A percentile compares a stretch with the other conserved stretches of the same genome.
Evolutionary conservation across 257 asterid genomes (phyloP).

Genomic region (Linaria vulgaris): DNA sequence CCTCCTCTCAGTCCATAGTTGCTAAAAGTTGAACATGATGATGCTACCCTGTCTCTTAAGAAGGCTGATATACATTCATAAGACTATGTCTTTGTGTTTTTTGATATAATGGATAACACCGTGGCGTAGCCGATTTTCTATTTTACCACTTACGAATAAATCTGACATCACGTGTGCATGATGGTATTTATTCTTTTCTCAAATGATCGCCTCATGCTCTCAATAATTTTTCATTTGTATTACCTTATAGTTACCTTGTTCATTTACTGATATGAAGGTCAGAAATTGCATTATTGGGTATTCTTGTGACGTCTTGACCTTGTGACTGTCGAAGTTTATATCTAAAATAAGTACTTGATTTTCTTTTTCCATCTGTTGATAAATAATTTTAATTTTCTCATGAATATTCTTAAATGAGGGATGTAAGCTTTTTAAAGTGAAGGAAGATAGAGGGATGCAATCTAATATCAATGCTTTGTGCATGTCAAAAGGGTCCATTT

Average conservation of each 20-base stretch:
- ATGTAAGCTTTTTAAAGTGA: neutral
- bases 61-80: too few species aligned
- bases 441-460: neutral
- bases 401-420: neutral
- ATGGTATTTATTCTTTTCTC: neutral
- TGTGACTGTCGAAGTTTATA: neutral
- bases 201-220: neutral
- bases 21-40: too few species aligned
- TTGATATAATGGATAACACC: too few species aligned
- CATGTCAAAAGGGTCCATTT: neutral
- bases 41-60: too few species aligned
- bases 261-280: neutral
- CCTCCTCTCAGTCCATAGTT: too few species aligned
- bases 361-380: neutral
- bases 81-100: too few species aligned
- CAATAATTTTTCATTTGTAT: neutral
- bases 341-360: too few species aligned
- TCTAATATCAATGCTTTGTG: too few species aligned
- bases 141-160: too few species aligned
- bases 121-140: too few species aligned
- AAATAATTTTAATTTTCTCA: neutral
- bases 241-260: neutral
- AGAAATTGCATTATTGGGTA: neutral
- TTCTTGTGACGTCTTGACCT: neutral
- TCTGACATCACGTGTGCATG: neutral